Evolutionary conservation across 1,139 yeast genomes (phyloP).

Genomic region (Geotrichum carabidarum): DNA sequence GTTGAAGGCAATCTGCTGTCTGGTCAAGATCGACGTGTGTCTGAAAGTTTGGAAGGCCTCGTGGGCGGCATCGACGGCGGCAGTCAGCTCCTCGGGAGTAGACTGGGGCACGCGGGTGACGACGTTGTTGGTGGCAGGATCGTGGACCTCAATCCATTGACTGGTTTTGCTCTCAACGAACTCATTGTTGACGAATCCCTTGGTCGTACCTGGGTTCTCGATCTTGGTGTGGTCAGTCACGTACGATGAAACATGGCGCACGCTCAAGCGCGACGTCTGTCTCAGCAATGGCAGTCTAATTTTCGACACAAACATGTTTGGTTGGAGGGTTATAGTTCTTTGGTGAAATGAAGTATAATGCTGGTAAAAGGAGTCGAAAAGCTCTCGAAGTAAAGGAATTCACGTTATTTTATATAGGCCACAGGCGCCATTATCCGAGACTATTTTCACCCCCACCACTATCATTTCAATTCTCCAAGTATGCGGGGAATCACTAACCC

Average conservation of each 20-base stretch:
- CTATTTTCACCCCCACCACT: too few relatives aligned
- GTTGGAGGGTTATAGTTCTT: too few relatives aligned
- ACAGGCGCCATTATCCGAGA: too few relatives aligned
- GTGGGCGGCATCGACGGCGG: slow-evolving; percentile 63
- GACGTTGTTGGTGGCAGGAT: slow-evolving; percentile 68
- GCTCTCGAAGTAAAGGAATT: too few relatives aligned
- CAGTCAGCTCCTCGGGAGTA: slow-evolving; percentile 59
- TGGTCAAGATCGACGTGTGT: slow-evolving; percentile 54
- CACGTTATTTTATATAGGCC: too few relatives aligned
- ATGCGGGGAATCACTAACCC: too few relatives aligned
- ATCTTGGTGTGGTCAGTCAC: slow-evolving; percentile 48
- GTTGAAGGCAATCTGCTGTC: slow-evolving; percentile 73
- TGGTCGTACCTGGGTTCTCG: slow-evolving; percentile 49
- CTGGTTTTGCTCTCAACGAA: slow-evolving; percentile 51
- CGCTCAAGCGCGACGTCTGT: not conserved
- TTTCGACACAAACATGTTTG: not conserved
- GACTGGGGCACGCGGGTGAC: slow-evolving; percentile 70
- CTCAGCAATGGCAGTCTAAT: not conserved
- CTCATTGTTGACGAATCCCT: slow-evolving; percentile 55
- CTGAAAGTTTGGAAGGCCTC: slow-evolving; percentile 59
- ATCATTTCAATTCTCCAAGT: too few relatives aligned
- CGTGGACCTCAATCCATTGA: slow-evolving; percentile 68
- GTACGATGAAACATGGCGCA: slow-evolving; percentile 30
- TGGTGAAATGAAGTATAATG: too few relatives aligned
- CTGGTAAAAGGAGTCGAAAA: too few relatives aligned